Evolutionary conservation across 2,329 filamentous ascomycete genomes (phyloP).

Genomic region (Colletotrichum sp.): DNA sequence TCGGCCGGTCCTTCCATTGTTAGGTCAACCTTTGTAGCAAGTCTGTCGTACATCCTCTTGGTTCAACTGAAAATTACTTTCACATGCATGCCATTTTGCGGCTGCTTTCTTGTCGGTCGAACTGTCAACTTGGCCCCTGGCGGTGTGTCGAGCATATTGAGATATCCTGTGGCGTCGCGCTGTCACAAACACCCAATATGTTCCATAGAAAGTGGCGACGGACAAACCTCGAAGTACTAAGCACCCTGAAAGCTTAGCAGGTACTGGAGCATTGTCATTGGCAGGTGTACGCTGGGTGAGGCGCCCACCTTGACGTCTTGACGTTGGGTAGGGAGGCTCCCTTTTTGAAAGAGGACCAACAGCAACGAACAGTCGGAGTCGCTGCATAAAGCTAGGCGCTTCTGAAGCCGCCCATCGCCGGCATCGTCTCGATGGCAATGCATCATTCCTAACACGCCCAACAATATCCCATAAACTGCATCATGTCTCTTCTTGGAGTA

Average conservation of each 20-base stretch:
- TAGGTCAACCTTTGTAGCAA: background rate
- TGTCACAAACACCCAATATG: no score
- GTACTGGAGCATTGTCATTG: background rate
- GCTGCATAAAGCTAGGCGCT: background rate
- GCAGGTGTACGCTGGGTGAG: background rate
- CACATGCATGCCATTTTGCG: background rate
- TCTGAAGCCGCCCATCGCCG: background rate
- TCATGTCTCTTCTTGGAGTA: no score
- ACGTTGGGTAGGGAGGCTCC: background rate
- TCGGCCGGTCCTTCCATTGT: background rate
- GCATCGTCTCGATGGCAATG: no score
- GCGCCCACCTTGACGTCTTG: background rate
- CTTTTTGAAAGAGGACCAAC: background rate
- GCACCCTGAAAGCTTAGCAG: no score
- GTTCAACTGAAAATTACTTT: background rate
- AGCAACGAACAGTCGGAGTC: background rate
- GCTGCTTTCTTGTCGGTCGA: no score
- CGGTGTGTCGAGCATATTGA: no score
- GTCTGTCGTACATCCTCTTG: background rate
- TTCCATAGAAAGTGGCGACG: no score
- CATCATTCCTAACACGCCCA: no score
- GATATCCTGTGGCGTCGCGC: no score
- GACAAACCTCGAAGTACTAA: no score
- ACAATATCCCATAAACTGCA: no score
- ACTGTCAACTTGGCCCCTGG: no score